These are phyloP conservation scores for Pythium diclinum DNA, from an alignment of 352 stramenopile species.

Conservation along the genomic window DNA sequence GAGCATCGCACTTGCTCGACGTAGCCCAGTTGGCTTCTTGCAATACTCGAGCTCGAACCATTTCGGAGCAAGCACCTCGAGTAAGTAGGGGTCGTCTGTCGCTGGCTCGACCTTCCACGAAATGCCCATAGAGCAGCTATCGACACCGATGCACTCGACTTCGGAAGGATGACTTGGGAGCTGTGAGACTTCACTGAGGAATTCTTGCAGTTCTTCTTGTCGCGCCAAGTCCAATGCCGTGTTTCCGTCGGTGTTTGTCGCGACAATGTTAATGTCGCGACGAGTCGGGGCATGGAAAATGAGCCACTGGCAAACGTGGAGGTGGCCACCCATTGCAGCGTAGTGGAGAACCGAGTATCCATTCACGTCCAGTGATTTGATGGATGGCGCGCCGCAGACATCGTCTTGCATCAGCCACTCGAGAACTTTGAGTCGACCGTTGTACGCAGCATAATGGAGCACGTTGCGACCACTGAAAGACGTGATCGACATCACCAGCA, in stretches of 20 bases:
- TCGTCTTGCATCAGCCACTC: constrained; percentile 40
- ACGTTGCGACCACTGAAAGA: constrained; percentile 61
- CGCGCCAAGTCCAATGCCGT: constrained; percentile 45
- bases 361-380: constrained; percentile 45
- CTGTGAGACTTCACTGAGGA: constrained; percentile 40
- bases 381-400: constrained; percentile 27
- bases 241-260: constrained; percentile 42
- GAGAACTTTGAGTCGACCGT: constrained; percentile 44
- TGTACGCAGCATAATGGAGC: constrained; percentile 72
- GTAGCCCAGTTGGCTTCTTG: constrained; percentile 48
- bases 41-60: constrained; percentile 62
- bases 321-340: constrained; percentile 51
- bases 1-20: constrained; percentile 43
- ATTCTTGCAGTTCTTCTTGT: constrained; percentile 34
- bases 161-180: constrained; percentile 31
- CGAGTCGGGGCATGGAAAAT: constrained; percentile 41
- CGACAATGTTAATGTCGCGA: constrained; percentile 41
- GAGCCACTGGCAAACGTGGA: constrained; percentile 60
- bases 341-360: constrained; percentile 68
- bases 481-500: constrained; percentile 39
- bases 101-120: constrained; percentile 46
- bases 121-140: constrained; percentile 51
- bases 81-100: constrained; percentile 28
- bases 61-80: constrained; percentile 38
- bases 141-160: constrained; percentile 48